Evolutionary conservation across 2,329 filamentous ascomycete genomes (phyloP).

Genomic region (Botryotinia narcissicola): DNA sequence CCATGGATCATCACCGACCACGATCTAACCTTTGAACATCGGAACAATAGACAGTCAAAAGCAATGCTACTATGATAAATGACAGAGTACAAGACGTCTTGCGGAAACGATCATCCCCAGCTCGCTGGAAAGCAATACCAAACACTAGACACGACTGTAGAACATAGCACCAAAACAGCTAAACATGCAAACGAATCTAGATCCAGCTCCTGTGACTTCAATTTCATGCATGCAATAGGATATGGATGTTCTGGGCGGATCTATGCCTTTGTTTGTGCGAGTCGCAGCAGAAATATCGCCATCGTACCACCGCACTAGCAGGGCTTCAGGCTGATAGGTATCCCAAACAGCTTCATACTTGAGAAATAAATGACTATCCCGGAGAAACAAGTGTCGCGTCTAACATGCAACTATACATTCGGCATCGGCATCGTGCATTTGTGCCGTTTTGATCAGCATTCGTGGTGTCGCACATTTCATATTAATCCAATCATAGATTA

Average conservation of each 20-base stretch:
- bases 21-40: not conserved
- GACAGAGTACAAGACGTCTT: not conserved
- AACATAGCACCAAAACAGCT: not conserved
- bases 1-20: not conserved
- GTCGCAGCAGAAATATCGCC: not conserved
- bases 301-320: slow-evolving; percentile 10
- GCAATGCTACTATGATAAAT: not conserved
- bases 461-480: not conserved
- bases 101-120: not conserved
- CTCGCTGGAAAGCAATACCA: not conserved
- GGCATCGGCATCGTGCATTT: slow-evolving; percentile 5
- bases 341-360: slow-evolving; percentile 2
- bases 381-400: not conserved
- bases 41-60: not conserved
- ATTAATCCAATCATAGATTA: not conserved
- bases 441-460: not conserved
- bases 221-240: slow-evolving; percentile 16
- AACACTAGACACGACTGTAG: not conserved
- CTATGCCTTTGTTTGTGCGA: slow-evolving; percentile 15
- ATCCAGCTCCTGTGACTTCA: slow-evolving; percentile 17
- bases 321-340: not conserved
- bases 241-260: slow-evolving; percentile 11
- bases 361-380: not conserved
- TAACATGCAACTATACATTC: slow-evolving; percentile 1
- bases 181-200: slow-evolving; percentile 11